Evolutionary conservation across 371 early-diverging fungal species (phyloP).

Genomic region (Mucor racemosus): DNA sequence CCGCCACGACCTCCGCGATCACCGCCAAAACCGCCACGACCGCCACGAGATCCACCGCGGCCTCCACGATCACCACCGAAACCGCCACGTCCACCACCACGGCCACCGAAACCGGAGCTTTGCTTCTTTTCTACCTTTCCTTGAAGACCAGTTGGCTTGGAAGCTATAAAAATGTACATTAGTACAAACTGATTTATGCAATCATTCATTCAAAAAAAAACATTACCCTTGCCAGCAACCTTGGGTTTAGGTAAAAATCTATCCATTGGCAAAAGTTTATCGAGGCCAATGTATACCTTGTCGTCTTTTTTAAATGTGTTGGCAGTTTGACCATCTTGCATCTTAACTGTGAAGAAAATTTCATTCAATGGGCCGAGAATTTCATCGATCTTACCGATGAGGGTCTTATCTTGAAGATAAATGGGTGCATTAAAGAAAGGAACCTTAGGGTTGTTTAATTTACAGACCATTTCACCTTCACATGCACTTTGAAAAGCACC

Average conservation of each 20-base stretch:
- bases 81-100: conserved; percentile 12
- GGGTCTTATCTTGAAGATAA: conserved; percentile 94
- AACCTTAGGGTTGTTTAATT: conserved; percentile 89
- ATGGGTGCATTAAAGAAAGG: conserved; percentile 99
- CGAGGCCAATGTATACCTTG: conserved; percentile 91
- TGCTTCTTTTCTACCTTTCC: conserved; percentile 59
- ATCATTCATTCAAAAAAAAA: background rate
- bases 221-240: conserved; percentile 67
- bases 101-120: conserved; percentile 35
- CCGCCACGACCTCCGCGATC: too few relatives aligned
- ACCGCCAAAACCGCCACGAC: too few relatives aligned
- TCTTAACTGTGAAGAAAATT: conserved; percentile 95
- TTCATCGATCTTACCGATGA: conserved; percentile 99
- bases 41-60: too few relatives aligned
- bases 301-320: conserved; percentile 87
- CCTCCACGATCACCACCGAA: too few relatives aligned
- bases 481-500: conserved; percentile 94
- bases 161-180: conserved; percentile 16
- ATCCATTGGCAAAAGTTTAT: conserved; percentile 95
- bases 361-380: conserved; percentile 98
- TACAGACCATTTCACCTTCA: conserved; percentile 98
- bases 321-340: conserved; percentile 91
- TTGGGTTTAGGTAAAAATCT: conserved; percentile 97
- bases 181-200: background rate
- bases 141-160: conserved; percentile 52